Evolutionary conservation across 768 basidiomycete genomes (phyloP).

Genomic region (Suillus spraguei): DNA sequence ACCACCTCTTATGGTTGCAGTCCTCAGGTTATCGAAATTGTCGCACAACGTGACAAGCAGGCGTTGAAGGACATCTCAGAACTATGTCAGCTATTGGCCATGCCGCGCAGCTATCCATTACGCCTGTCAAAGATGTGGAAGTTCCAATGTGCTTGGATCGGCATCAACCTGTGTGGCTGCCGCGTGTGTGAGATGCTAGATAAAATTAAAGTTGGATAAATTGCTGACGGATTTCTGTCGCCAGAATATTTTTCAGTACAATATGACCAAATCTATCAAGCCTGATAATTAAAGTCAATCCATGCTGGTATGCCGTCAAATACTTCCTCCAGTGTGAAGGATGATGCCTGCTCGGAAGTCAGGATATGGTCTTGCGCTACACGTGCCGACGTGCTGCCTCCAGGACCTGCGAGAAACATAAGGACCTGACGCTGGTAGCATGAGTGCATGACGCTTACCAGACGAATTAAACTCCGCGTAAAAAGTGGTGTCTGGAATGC

Average conservation of each 20-base stretch:
- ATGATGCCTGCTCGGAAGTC: conserved; percentile 20
- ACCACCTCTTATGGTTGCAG: neutral
- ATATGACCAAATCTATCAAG: conserved; percentile 21
- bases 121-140: conserved; percentile 43
- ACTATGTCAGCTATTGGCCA: conserved; percentile 48
- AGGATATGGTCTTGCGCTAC: conserved; percentile 52
- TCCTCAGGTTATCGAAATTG: neutral
- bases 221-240: neutral
- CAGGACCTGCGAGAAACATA: conserved; percentile 42
- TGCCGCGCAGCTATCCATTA: conserved; percentile 44
- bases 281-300: conserved; percentile 54
- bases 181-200: neutral
- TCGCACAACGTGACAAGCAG: neutral
- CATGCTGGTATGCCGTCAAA: conserved; percentile 52
- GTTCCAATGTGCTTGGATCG: conserved; percentile 38
- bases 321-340: conserved; percentile 50
- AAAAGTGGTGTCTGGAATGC: conserved; percentile 57
- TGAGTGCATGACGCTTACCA: conserved; percentile 32
- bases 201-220: neutral
- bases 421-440: neutral
- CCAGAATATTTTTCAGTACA: neutral
- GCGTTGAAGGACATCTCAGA: conserved; percentile 16
- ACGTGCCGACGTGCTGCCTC: conserved; percentile 47
- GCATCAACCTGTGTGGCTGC: conserved; percentile 26
- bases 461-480: conserved; percentile 59